These are phyloP conservation scores for Clarireedia hainanense DNA, from an alignment of 2,329 filamentous ascomycete genomes.

Conservation along the genomic window DNA sequence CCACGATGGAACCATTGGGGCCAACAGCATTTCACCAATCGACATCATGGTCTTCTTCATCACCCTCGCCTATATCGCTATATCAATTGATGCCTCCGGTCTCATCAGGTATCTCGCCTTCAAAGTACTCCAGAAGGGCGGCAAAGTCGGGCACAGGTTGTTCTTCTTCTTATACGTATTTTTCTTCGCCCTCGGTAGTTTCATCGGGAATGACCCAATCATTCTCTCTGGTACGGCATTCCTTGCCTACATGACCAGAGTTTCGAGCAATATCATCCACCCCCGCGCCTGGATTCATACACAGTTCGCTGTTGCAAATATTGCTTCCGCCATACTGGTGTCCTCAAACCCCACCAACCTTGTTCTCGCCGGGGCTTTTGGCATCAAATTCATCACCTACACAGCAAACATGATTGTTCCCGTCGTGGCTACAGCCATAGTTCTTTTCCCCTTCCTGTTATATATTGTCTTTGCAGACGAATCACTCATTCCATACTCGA, in stretches of 20 bases:
- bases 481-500: conserved; percentile 54
- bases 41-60: conserved; percentile 73
- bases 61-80: conserved; percentile 66
- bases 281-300: conserved; percentile 66
- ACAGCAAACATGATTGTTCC: conserved; percentile 74
- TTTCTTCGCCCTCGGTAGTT: conserved; percentile 59
- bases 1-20: conserved; percentile 58
- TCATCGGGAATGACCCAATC: conserved; percentile 69
- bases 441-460: conserved; percentile 62
- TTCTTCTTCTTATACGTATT: conserved; percentile 69
- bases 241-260: conserved; percentile 68
- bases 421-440: conserved; percentile 56
- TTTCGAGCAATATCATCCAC: conserved; percentile 63
- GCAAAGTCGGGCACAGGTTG: conserved; percentile 56
- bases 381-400: conserved; percentile 64
- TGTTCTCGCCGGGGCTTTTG: conserved; percentile 64
- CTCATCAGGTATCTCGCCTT: conserved; percentile 64
- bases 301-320: conserved; percentile 66
- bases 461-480: conserved; percentile 62
- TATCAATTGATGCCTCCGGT: conserved; percentile 69
- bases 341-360: conserved; percentile 74
- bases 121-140: conserved; percentile 60
- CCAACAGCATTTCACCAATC: conserved; percentile 57
- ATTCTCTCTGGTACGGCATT: conserved; percentile 69
- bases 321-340: conserved; percentile 67